Evolutionary conservation across 768 basidiomycete genomes (phyloP).

Genomic region (Amanita subjunquillea): DNA sequence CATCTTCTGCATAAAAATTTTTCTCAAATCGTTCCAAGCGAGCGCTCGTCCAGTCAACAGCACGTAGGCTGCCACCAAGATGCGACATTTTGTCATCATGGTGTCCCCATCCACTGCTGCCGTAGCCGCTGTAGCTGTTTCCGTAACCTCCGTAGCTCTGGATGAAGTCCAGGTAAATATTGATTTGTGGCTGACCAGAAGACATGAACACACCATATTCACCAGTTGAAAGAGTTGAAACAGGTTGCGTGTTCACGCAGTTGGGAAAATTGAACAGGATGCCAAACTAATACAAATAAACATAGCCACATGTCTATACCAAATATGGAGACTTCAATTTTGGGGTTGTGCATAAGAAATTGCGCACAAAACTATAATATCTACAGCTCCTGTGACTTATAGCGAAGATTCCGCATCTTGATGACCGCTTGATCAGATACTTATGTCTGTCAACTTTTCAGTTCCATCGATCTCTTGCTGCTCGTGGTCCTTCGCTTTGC

Average conservation of each 20-base stretch:
- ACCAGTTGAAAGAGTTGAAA: background rate
- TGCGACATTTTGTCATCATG: constrained; percentile 66
- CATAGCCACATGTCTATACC: constrained; percentile 8
- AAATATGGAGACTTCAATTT: too few species aligned
- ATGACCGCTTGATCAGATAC: background rate
- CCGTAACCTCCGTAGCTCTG: constrained; percentile 39
- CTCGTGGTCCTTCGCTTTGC: background rate
- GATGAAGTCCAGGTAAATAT: background rate
- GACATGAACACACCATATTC: constrained; percentile 6
- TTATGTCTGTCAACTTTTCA: constrained; percentile 9
- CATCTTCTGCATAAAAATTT: constrained; percentile 94
- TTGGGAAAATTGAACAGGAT: constrained; percentile 9
- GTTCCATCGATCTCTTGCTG: constrained; percentile 7
- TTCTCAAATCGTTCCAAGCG: constrained; percentile 88
- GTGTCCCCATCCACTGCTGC: constrained; percentile 43
- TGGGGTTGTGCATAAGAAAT: too few species aligned
- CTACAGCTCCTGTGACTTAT: too few species aligned
- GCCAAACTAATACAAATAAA: constrained; percentile 14
- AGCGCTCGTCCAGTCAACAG: constrained; percentile 74
- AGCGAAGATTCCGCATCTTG: too few species aligned
- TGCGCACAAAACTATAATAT: too few species aligned
- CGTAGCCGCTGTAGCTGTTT: constrained; percentile 27
- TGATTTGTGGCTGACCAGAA: background rate
- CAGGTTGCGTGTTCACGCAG: background rate
- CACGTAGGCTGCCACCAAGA: constrained; percentile 73